Conservation (phyloP, 2,329 filamentous ascomycete species). For the Botryotinia narcissicola region DNA sequence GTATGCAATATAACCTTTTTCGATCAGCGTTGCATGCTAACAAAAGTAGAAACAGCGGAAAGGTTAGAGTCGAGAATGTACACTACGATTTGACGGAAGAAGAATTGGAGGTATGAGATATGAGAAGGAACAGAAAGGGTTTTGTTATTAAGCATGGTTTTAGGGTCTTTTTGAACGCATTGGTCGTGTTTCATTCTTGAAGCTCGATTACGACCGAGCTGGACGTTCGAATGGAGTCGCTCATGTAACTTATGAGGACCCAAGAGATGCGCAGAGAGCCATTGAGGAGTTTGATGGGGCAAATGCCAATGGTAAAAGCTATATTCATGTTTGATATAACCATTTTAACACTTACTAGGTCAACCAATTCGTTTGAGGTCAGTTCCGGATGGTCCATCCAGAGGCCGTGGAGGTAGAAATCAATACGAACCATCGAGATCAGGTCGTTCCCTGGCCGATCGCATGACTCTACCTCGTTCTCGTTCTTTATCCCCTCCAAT, state of each 20-base stretch:
- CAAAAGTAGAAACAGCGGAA: constrained; percentile 55
- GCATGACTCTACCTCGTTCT: constrained; percentile 57
- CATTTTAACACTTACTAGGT: constrained; percentile 46
- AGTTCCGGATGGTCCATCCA: constrained; percentile 51
- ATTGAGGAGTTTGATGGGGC: constrained; percentile 82
- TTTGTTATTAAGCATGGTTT: constrained; percentile 21
- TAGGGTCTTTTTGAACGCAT: constrained; percentile 81
- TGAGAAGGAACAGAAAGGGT: background rate
- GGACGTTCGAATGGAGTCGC: constrained; percentile 84
- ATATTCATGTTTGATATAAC: background rate
- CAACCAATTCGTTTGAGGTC: constrained; percentile 77
- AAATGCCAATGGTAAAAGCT: constrained; percentile 70
- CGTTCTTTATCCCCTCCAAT: constrained; percentile 57
- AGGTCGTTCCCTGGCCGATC: constrained; percentile 57
- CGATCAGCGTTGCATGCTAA: constrained; percentile 3
- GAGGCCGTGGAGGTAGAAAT: constrained; percentile 46
- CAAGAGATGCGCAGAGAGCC: constrained; percentile 70
- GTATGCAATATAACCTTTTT: constrained; percentile 4
- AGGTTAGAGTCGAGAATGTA: constrained; percentile 82
- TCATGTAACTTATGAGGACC: constrained; percentile 73
- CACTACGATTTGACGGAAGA: constrained; percentile 88
- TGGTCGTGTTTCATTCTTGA: constrained; percentile 65
- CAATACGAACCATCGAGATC: constrained; percentile 57
- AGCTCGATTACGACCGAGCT: constrained; percentile 80
- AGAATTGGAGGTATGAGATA: constrained; percentile 66